Base-by-base conservation (phyloP, 345 rosid species). In the Hevea brasiliensis region DNA sequence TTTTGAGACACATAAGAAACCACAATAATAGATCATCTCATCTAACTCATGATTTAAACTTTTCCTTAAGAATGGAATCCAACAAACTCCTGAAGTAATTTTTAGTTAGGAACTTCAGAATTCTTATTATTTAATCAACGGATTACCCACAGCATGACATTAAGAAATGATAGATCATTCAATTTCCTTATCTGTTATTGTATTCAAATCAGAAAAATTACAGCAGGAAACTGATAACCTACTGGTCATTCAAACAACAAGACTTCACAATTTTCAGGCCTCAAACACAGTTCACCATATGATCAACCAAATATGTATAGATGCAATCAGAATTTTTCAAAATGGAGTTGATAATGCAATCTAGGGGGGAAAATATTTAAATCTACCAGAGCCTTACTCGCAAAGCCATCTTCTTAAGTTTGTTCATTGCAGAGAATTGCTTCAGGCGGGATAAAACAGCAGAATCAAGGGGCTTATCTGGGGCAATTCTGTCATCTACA, bases 351-450 rank as follows among this genome's bases (percentile, higher is more conserved):
- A 37, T 32, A 48, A 7, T 47, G 27, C 6, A 55, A 37, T 29
- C 7, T n/a, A 50, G 18, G 59, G 27, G 59, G n/a, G 42, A 62
- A 53, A 23, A 37, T 15, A 74, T 18, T 21, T 24, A 65, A n/a
- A 62, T 69, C 47, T 29, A 70, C 57, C 53, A 67, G 40, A 77
- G 68, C 26, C 87, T 81, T 54, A 89, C 93, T 14, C 92, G 82
- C 63, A 89, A 83, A 67, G 96, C 93, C 96, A 91, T 89, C 85
- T 90, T 90, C 84, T 90, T 90, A 62, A 90, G 91, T 70, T 88
- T 90, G 85, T 90, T 90, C 96, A 89, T 90, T 45, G 92, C 97
- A 64, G 90, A 89, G 77, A 91, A 91, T 72, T 86, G 90, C 72
- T 83, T 91, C 72, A 91, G 42, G 50, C 97, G 97, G 26, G 88